These are phyloP conservation scores for Urtica urens DNA, from an alignment of 306 rosid species.

Conservation along the genomic window DNA sequence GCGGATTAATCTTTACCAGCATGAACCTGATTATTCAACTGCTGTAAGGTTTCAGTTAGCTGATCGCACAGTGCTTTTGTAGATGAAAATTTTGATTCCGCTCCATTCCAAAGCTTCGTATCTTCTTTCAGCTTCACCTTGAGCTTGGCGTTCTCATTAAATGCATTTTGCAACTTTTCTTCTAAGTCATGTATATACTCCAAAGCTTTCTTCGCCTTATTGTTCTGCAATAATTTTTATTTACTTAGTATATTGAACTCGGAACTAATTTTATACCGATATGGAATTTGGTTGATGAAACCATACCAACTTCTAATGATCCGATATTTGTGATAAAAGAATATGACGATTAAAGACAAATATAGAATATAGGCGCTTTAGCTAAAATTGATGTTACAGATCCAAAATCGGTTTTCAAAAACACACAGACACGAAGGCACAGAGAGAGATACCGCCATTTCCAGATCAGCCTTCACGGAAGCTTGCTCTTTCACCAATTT, in stretches of 20 bases:
- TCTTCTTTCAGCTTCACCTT: slow-evolving; percentile 91
- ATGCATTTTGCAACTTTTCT: slow-evolving; percentile 74
- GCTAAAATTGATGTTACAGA: slow-evolving; percentile 1
- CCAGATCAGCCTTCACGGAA: slow-evolving; percentile 74
- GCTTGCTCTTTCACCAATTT: slow-evolving; percentile 85
- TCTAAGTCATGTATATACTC: slow-evolving; percentile 57
- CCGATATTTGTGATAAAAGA: neutral
- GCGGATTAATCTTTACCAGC: slow-evolving; percentile 35
- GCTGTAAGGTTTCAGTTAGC: slow-evolving; percentile 70
- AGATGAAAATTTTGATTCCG: slow-evolving; percentile 80
- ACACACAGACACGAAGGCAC: slow-evolving; percentile 6
- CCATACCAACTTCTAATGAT: neutral
- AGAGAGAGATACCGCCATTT: slow-evolving; percentile 56
- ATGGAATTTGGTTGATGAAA: neutral
- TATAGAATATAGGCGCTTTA: neutral
- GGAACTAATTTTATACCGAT: no score
- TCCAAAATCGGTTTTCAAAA: no score
- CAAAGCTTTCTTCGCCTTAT: slow-evolving; percentile 62
- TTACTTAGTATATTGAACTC: neutral
- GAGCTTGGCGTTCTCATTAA: slow-evolving; percentile 81
- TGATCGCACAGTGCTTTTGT: slow-evolving; percentile 76
- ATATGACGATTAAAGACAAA: neutral
- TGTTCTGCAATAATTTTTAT: slow-evolving; percentile 34
- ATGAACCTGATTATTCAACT: slow-evolving; percentile 66
- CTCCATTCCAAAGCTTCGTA: slow-evolving; percentile 78